phyloP scores from a whole-genome alignment of 148 eudicot species.

The Rhododendron vialii region DNA sequence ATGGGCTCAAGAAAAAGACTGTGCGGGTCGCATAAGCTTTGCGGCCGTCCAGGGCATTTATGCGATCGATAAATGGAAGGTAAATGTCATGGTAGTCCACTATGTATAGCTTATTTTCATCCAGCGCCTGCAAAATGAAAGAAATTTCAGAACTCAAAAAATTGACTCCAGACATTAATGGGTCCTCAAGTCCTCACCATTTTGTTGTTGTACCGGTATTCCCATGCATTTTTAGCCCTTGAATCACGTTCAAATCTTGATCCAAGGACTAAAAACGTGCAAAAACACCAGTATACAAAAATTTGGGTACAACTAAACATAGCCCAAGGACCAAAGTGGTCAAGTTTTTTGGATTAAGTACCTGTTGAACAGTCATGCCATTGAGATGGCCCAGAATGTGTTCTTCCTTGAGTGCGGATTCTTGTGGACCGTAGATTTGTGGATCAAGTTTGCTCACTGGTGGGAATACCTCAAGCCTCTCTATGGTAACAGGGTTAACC shows the following conservation, averaged over 20 bases:
- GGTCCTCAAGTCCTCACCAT: too few species aligned
- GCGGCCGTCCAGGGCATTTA: constrained; percentile 80
- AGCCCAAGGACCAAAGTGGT: too few species aligned
- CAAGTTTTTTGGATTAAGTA: constrained; percentile 1
- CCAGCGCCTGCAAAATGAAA: constrained; percentile 55
- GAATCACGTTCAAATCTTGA: too few species aligned
- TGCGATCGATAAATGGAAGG: constrained; percentile 77
- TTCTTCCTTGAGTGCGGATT: constrained; percentile 78
- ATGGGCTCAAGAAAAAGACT: constrained; percentile 55
- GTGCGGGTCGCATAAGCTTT: constrained; percentile 86
- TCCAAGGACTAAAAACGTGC: too few species aligned
- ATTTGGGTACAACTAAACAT: too few species aligned
- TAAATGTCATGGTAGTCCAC: constrained; percentile 82
- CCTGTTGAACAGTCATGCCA: constrained; percentile 88
- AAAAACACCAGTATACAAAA: too few species aligned
- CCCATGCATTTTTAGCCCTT: too few species aligned
- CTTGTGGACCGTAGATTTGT: constrained; percentile 58
- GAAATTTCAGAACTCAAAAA: not conserved
- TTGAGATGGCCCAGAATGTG: constrained; percentile 69
- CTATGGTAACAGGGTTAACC: constrained; percentile 75
- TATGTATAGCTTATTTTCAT: constrained; percentile 60
- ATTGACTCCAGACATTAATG: not conserved
- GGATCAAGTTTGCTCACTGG: constrained; percentile 86
- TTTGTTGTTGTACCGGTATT: too few species aligned
- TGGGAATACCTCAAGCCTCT: constrained; percentile 68